phyloP scores from a whole-genome alignment of 2,329 filamentous ascomycete genomes.

The Pseudonectria foliicola region DNA sequence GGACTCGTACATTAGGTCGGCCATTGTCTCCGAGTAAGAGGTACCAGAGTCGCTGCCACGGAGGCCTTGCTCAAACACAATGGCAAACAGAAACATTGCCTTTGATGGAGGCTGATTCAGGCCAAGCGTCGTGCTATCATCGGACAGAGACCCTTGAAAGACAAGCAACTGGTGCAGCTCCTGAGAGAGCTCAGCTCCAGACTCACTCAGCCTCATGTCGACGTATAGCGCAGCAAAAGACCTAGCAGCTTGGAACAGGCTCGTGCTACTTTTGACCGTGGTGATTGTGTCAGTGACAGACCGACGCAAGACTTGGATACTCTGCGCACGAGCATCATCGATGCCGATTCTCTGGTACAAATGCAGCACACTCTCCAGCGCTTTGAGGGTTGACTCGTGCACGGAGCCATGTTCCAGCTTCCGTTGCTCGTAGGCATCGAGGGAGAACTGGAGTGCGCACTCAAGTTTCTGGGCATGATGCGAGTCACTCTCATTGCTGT shows the following conservation, averaged over 20 bases:
- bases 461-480: conserved; percentile 26
- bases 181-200: conserved; percentile 36
- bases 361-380: conserved; percentile 35
- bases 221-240: conserved; percentile 40
- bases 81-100: conserved; percentile 37
- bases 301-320: conserved; percentile 31
- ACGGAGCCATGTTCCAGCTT: conserved; percentile 38
- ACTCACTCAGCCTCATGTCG: conserved; percentile 30
- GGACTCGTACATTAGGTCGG: conserved; percentile 18
- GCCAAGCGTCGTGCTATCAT: conserved; percentile 32
- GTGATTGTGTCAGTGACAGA: conserved; percentile 35
- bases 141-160: conserved; percentile 28
- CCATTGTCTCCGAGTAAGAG: conserved; percentile 35
- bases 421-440: conserved; percentile 35
- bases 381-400: conserved; percentile 36
- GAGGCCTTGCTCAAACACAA: conserved; percentile 36
- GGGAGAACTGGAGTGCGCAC: conserved; percentile 26
- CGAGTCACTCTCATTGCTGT: conserved; percentile 15
- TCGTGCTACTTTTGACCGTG: conserved; percentile 30
- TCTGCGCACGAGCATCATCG: conserved; percentile 30
- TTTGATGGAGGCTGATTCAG: conserved; percentile 28
- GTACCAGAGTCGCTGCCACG: conserved; percentile 23
- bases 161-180: conserved; percentile 45
- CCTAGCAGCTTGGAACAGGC: conserved; percentile 41
- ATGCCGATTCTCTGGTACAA: conserved; percentile 33